Evolutionary conservation across 2,329 filamentous ascomycete species (phyloP), one percentile per base, ranked within the genome.

Genomic region (Alternaria sp.): DNA sequence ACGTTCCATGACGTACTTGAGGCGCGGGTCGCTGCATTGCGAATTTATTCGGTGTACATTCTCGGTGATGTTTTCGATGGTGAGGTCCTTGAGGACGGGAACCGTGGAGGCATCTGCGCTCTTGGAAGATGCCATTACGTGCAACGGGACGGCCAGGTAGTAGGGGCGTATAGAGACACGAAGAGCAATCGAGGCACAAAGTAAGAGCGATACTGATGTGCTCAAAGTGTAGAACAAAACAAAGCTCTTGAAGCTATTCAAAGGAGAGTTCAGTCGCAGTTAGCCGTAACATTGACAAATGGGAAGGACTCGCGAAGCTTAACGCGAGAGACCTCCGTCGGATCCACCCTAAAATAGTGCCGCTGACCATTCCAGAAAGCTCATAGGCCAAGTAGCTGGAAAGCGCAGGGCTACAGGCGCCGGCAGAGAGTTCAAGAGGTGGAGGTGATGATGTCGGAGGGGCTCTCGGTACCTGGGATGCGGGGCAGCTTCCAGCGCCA

Each of bases 11-110:
- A 95, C 77, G 75, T 92, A 94, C 64, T 87, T 90, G 63, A 92
- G 81, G 20, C 92, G 86, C 22, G 85, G 81, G 71, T 93, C 84
- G 10, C 82, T 75, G 70, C 87, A 87, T 81, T 89, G 86, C 10
- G 90, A 90, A 80, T 94, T 94, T 78, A 93, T 92, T 46, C 85
- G 83, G 73, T 90, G 85, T 32, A 90, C 89, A 72, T 93, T 93
- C 52, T 90, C 86, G 56, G 91, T 93, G 78, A 93, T 93, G 78
- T 93, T 93, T 73, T 92, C 90, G 66, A 90, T 90, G 2, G 89
- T 93, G 36, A 93, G 83, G 79, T 93, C 88, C 74, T 90, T 89
- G 60, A 68, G 66, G 11, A 59, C 58, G 8, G 66, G 66, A 16
- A 68, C 56, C 34, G 57, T 58, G 20, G 64, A 44, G 12, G 48